These are phyloP conservation scores for Schoenoplectus tabernaemontani DNA, from an alignment of 202 grass and related monocot species.

Conservation along the genomic window DNA sequence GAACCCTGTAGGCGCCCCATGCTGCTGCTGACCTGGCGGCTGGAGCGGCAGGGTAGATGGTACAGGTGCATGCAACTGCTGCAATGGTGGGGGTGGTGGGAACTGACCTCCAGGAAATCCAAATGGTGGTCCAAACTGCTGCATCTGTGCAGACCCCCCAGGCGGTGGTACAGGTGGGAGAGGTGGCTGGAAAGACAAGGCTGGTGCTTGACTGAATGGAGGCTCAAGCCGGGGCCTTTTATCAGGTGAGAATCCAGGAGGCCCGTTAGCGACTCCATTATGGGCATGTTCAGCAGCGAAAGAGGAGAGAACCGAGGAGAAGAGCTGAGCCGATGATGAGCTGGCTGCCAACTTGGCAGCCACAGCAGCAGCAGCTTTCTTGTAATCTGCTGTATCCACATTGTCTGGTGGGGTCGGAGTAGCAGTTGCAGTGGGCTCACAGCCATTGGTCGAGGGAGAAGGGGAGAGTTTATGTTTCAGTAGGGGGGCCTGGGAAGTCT, in stretches of 20 bases:
- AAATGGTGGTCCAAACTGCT: conserved; percentile 48
- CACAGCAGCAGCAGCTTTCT: conserved; percentile 77
- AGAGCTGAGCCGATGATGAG: conserved; percentile 53
- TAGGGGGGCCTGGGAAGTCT: conserved; percentile 20
- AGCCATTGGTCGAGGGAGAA: conserved; percentile 16
- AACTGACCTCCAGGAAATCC: conserved; percentile 39
- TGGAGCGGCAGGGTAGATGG: conserved; percentile 38
- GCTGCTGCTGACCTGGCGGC: conserved; percentile 36
- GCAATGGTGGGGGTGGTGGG: conserved; percentile 42
- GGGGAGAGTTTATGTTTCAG: conserved; percentile 36
- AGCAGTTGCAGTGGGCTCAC: conserved; percentile 23
- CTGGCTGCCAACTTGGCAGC: conserved; percentile 77
- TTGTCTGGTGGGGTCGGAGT: conserved; percentile 18
- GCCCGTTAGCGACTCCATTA: conserved; percentile 30
- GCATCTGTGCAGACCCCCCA: conserved; percentile 19
- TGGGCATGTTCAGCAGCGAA: conserved; percentile 52
- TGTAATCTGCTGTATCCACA: conserved; percentile 48
- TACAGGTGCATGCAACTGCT: conserved; percentile 31
- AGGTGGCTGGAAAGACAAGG: conserved; percentile 53
- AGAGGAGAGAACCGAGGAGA: conserved; percentile 62
- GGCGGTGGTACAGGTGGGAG: conserved; percentile 43
- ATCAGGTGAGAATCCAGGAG: conserved; percentile 47
- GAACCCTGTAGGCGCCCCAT: conserved; percentile 40
- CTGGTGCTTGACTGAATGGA: conserved; percentile 13
- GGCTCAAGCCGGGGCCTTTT: conserved; percentile 65